Evolutionary conservation across 192 early-diverging fungal genomes (phyloP), one percentile per base, ranked within the genome.

Genomic region (Linnemannia exigua): DNA sequence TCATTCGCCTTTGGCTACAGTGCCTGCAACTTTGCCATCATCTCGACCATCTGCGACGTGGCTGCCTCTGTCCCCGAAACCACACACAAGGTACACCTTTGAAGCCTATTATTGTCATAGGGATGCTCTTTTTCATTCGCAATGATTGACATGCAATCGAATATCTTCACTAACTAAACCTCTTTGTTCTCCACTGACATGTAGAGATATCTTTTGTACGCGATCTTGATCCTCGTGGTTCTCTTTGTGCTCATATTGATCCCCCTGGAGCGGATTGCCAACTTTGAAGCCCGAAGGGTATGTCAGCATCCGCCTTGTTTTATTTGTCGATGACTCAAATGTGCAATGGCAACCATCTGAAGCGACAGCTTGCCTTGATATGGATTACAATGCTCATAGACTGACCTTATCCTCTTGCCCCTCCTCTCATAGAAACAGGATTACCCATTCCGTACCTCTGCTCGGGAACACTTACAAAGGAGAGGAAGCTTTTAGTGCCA

Each of bases 361-460:
- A 54, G 31, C 25, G n/a, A n/a, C n/a, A n/a, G n/a, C n/a, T n/a
- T 25, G 11, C 8, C 22, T 77, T 15, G 17, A 37, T 72, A 20
- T 44, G 9, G 41, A 63, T 25, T 11, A 15, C 9, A 11, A 11
- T 63, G 12, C 58, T 3, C 28, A 31, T 11, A 25, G 12, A 11
- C 58, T 63, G 58, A 63, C 58, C 28, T 4, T 14, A 63, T 14
- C 25, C 48, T 38, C 0, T 6, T 80, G 11, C 47, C 5, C 7
- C 16, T 28, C 47, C 72, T 36, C 31, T 8, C n/a, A 38, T 82
- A 90, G 89, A 88, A 82, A 76, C 82, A 82, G 37, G 85, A 87
- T 50, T 90, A 90, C 71, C 89, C 89, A 36, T 90, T 82, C 38
- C 77, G 89, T 6, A 90, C 89, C 25, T 90, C 89, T 8, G 89